Evolutionary conservation across 345 rosid genomes (phyloP).

Genomic region (Xanthoceras sorbifolium): DNA sequence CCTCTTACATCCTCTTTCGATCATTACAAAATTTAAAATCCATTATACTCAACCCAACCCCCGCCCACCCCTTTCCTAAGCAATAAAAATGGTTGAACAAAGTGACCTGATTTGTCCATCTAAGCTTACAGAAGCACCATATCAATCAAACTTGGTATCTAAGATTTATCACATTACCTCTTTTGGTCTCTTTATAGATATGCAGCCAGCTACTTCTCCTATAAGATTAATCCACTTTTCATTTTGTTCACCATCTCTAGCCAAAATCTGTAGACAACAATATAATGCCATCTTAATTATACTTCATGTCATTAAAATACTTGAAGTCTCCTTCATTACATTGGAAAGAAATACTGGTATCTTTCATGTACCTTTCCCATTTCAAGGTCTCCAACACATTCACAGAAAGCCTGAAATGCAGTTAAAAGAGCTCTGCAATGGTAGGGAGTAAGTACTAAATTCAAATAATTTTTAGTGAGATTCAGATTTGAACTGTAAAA

Average conservation of each 20-base stretch:
- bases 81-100: not conserved
- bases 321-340: constrained; percentile 3
- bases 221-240: constrained; percentile 94
- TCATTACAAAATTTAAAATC: not conserved
- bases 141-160: not conserved
- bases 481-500: not conserved
- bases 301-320: constrained; percentile 22
- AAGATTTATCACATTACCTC: constrained; percentile 51
- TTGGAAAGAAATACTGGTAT: not conserved
- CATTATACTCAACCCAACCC: not conserved
- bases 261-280: constrained; percentile 63
- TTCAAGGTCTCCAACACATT: constrained; percentile 97
- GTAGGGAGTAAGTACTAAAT: constrained; percentile 14
- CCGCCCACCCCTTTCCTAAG: not conserved
- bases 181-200: constrained; percentile 96
- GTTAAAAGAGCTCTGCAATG: constrained; percentile 77
- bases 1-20: not conserved
- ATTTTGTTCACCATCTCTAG: constrained; percentile 81
- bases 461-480: constrained; percentile 1
- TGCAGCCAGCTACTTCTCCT: constrained; percentile 81
- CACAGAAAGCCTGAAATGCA: constrained; percentile 95
- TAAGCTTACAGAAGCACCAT: not conserved
- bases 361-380: constrained; percentile 83
- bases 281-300: constrained; percentile 15
- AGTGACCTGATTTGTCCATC: not conserved